phyloP scores from a whole-genome alignment of 129 eudicot genomes.

The Flaveria bidentis region DNA sequence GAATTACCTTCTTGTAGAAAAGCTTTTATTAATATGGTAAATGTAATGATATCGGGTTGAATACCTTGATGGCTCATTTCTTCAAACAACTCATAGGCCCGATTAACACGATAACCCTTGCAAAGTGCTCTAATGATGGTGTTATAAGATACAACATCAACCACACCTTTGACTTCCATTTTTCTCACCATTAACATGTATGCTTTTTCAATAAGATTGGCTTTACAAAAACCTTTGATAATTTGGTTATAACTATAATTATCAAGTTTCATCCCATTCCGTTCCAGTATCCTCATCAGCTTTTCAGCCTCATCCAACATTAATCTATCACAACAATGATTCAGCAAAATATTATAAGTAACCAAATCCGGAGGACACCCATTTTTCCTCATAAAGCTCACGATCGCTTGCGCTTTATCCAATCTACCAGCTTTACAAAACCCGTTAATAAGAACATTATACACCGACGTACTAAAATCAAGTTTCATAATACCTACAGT shows the following conservation, averaged over 20 bases:
- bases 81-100: constrained; percentile 58
- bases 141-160: constrained; percentile 87
- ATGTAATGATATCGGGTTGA: constrained; percentile 73
- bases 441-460: constrained; percentile 74
- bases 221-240: constrained; percentile 80
- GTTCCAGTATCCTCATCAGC: constrained; percentile 58
- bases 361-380: constrained; percentile 83
- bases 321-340: constrained; percentile 70
- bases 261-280: constrained; percentile 65
- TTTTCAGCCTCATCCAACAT: constrained; percentile 80
- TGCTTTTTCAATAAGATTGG: constrained; percentile 70
- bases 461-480: constrained; percentile 50
- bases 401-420: constrained; percentile 75
- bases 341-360: constrained; percentile 68
- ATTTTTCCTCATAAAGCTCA: constrained; percentile 66
- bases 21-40: constrained; percentile 76
- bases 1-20: constrained; percentile 65
- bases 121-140: constrained; percentile 77
- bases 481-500: constrained; percentile 66
- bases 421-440: constrained; percentile 71
- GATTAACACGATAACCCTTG: constrained; percentile 35
- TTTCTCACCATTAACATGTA: constrained; percentile 59
- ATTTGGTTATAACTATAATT: constrained; percentile 80
- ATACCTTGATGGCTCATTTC: constrained; percentile 77
- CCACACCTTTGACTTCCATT: constrained; percentile 73